Conservation (phyloP, 805 yeast genomes). For the Myxozyma neotropica region DNA sequence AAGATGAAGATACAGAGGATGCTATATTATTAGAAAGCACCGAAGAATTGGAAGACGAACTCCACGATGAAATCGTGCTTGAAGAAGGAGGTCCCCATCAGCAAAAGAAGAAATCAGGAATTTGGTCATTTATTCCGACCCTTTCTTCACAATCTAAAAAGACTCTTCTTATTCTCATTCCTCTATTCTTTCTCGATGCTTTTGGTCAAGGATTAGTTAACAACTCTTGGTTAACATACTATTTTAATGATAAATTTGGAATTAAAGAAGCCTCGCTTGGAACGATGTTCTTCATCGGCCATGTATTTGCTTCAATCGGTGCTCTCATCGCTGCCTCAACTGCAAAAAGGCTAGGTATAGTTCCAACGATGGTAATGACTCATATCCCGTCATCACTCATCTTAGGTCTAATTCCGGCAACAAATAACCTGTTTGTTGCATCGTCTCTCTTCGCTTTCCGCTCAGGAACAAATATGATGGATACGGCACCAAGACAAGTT, state of each 20-base stretch:
- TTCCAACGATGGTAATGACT: conserved; percentile 67
- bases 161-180: conserved; percentile 38
- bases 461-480: conserved; percentile 74
- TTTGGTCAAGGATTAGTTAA: conserved; percentile 75
- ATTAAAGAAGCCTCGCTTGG: conserved; percentile 65
- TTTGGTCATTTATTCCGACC: conserved; percentile 4
- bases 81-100: conserved; percentile 4
- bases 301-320: conserved; percentile 62
- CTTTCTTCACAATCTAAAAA: conserved; percentile 12
- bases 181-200: conserved; percentile 75
- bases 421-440: conserved; percentile 49
- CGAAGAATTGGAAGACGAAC: conserved; percentile 6
- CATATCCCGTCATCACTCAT: conserved; percentile 78
- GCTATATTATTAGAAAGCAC: conserved; percentile 4
- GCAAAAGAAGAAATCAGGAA: not conserved
- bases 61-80: conserved; percentile 6
- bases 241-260: conserved; percentile 62
- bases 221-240: conserved; percentile 82
- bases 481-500: conserved; percentile 86
- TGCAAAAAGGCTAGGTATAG: conserved; percentile 71
- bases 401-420: conserved; percentile 55
- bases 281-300: conserved; percentile 62
- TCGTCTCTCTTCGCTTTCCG: conserved; percentile 56
- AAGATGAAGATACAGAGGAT: conserved; percentile 1
- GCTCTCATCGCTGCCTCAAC: conserved; percentile 75